Evolutionary conservation across 768 basidiomycete species (phyloP).

Genomic region (Tubosaeta sp.): DNA sequence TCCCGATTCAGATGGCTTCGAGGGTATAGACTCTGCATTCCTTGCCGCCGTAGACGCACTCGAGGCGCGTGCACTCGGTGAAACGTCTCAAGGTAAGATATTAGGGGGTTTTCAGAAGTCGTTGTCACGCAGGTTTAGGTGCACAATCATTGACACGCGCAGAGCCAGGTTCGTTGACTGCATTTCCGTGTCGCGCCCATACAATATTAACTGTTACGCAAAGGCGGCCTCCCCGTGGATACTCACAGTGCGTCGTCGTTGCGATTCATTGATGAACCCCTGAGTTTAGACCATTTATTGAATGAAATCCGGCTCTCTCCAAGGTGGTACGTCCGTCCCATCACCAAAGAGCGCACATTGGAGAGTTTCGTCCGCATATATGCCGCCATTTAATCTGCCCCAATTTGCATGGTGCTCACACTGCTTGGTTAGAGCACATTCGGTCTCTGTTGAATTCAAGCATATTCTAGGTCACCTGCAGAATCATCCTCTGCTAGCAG

Average conservation of each 20-base stretch:
- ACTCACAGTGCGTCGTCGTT: slow-evolving; percentile 7
- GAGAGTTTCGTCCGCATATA: not conserved
- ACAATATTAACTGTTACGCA: not conserved
- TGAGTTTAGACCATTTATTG: not conserved
- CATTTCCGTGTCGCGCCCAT: not conserved
- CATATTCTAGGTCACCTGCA: slow-evolving; percentile 2
- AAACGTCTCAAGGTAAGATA: slow-evolving; percentile 10
- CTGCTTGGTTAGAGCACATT: not conserved
- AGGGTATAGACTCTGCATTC: slow-evolving; percentile 24
- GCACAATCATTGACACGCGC: not conserved
- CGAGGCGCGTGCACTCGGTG: slow-evolving; percentile 33
- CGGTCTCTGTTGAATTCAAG: not conserved
- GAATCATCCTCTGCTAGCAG: slow-evolving; percentile 19
- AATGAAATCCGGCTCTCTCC: not conserved
- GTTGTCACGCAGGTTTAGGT: not conserved
- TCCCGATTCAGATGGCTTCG: slow-evolving; percentile 1
- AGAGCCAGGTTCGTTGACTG: slow-evolving; percentile 6
- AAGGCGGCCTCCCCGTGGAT: slow-evolving; percentile 7
- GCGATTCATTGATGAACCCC: not conserved
- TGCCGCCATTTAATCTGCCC: not conserved
- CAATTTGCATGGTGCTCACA: slow-evolving; percentile 6
- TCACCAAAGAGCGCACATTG: not conserved
- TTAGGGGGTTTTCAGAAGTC: not conserved
- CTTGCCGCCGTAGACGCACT: slow-evolving; percentile 42
- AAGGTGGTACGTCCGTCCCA: slow-evolving; percentile 17